Base-by-base conservation (phyloP, 208 protist genomes). In the Leishmania turanica region DNA sequence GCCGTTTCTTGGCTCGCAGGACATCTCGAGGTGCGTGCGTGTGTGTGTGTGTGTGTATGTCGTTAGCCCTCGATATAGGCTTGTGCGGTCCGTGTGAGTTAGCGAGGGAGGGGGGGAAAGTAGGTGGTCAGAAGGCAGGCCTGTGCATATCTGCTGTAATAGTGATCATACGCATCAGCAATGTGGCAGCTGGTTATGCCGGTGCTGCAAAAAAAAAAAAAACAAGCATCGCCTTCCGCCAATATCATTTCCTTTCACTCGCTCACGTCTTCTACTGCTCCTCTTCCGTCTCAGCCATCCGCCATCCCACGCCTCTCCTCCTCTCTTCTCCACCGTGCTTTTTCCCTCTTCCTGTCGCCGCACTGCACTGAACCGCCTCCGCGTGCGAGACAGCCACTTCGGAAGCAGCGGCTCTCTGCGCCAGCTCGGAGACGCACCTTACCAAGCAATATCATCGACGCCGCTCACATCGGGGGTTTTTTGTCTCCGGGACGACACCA, bases 241-340 rank as follows among this genome's bases (percentile, higher is more conserved):
- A 3, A 76, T 78, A 75, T 83, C 34, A 6, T 74, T 65, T 74
- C 2, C 37, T 42, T 11, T 40, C 21, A 17, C 69, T 75, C 72
- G 13, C 73, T 45, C n/a, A 81, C 21, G 73, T 31, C 34, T 62
- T 68, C 66, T 79, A 49, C 60, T 81, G 64, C 66, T 42, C 31
- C n/a, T n/a, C 53, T 40, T 75, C n/a, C 9, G 6, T 1, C 19
- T 27, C 66, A 24, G 17, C 21, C 66, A 49, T 72, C 21, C 40
- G 19, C 31, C 42, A 27, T 31, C 15, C 34, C 24, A 49, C 21
- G 27, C 24, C 24, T 62, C 21, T 58, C 3, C 70, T 58, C 40
- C 40, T 0, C 40, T 40, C 49, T 58, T 40, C n/a, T 40, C 70
- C 69, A 47, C 8, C 42, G 37, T n/a, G 8, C 54, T 11, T 75